Evolutionary conservation across 1,284 basidiomycete species (phyloP).

Genomic region (Apiotrichum sp.): DNA sequence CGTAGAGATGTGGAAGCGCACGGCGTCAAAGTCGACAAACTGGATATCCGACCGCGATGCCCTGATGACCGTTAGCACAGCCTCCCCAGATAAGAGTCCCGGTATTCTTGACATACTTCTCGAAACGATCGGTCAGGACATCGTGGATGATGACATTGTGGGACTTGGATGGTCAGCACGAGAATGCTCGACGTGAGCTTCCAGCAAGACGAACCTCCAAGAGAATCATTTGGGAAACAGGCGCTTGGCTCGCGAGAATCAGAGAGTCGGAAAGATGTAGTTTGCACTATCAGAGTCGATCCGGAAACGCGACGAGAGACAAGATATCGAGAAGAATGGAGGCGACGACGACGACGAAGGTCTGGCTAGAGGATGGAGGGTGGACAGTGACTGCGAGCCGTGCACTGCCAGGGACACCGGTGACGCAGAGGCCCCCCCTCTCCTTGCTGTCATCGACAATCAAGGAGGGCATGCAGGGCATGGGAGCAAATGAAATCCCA

Average conservation of each 20-base stretch:
- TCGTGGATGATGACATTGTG: conserved; percentile 90
- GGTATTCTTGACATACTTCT: conserved; percentile 58
- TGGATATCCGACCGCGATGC: conserved; percentile 85
- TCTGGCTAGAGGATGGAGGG: neutral
- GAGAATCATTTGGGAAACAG: conserved; percentile 56
- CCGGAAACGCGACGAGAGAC: too few relatives aligned
- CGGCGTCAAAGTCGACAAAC: conserved; percentile 97
- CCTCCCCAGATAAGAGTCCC: neutral
- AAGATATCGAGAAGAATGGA: too few relatives aligned
- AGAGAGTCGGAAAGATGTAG: too few relatives aligned
- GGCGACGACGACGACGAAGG: neutral
- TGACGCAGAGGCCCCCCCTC: neutral
- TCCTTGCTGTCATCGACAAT: too few relatives aligned
- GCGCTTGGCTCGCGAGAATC: too few relatives aligned
- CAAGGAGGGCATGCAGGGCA: too few relatives aligned
- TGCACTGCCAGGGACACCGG: neutral
- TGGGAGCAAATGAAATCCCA: too few relatives aligned
- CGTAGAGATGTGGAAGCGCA: conserved; percentile 87
- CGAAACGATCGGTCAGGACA: conserved; percentile 81
- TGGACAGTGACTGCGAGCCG: neutral
- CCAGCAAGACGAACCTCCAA: conserved; percentile 55
- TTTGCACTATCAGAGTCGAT: too few relatives aligned
- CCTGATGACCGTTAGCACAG: conserved; percentile 48
- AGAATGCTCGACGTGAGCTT: too few relatives aligned
- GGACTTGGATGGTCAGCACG: conserved; percentile 51